Conservation (phyloP, 345 rosid genomes). For the Hirschfeldia incana region DNA sequence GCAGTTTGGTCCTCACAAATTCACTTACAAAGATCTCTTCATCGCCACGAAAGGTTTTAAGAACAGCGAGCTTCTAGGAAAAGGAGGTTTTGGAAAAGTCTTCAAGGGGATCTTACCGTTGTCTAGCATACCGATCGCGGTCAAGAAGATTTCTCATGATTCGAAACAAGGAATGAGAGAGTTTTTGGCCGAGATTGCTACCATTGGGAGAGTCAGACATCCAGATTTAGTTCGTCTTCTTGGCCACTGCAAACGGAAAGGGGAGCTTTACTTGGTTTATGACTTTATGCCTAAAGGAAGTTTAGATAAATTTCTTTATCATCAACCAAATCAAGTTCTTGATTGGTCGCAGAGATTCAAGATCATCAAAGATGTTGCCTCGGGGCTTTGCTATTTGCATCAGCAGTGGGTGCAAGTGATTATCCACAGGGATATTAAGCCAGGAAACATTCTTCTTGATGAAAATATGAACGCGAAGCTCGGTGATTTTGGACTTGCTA, state of each 20-base stretch:
- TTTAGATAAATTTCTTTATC: slow-evolving; percentile 52
- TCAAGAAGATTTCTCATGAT: slow-evolving; percentile 59
- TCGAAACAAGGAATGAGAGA: slow-evolving; percentile 77
- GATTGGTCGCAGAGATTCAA: slow-evolving; percentile 70
- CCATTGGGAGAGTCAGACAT: slow-evolving; percentile 67
- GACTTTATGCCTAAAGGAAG: slow-evolving; percentile 72
- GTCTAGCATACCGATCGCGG: slow-evolving; percentile 51
- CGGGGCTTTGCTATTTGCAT: slow-evolving; percentile 48
- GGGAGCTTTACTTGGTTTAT: slow-evolving; percentile 65
- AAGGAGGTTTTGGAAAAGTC: slow-evolving; percentile 74
- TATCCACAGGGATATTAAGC: slow-evolving; percentile 73
- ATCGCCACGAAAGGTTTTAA: slow-evolving; percentile 64
- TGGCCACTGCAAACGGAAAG: slow-evolving; percentile 68
- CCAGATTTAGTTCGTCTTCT: slow-evolving; percentile 68
- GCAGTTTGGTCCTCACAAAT: slow-evolving; percentile 72
- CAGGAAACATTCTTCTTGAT: slow-evolving; percentile 76
- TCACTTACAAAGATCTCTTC: slow-evolving; percentile 56
- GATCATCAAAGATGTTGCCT: slow-evolving; percentile 64
- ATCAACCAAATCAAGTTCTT: slow-evolving; percentile 32
- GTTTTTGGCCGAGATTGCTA: slow-evolving; percentile 71
- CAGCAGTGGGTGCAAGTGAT: slow-evolving; percentile 67
- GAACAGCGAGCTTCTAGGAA: slow-evolving; percentile 59
- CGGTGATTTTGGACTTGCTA: slow-evolving; percentile 84
- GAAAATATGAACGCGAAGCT: slow-evolving; percentile 61
- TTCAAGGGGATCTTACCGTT: slow-evolving; percentile 55